A percentile compares a stretch with the other conserved stretches of the same genome.
These are phyloP conservation scores for Neurospora sp. DNA, from an alignment of 495 filamentous ascomycete species.

Conservation along the genomic window DNA sequence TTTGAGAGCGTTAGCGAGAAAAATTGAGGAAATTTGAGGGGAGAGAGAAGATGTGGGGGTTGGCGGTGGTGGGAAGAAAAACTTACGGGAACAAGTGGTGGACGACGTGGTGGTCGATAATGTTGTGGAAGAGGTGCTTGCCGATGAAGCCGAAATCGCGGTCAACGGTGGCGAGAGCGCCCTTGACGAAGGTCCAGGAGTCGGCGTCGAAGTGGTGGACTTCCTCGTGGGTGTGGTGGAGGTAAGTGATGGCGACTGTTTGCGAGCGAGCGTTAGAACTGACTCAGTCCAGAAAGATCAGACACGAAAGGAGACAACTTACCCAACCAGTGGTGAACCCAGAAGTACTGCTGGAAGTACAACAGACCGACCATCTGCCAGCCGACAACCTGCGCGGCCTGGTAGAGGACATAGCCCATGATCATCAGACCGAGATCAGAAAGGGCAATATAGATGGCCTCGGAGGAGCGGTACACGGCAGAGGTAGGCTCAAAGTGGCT, in stretches of 20 bases:
- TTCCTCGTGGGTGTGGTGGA: slow-evolving; percentile 79
- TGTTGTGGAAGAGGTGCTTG: slow-evolving; percentile 73
- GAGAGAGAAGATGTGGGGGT: no score
- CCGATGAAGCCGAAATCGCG: slow-evolving; percentile 83
- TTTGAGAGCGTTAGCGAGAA: neutral
- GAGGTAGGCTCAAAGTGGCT: slow-evolving; percentile 89
- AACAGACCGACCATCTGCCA: slow-evolving; percentile 76
- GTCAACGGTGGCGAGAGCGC: slow-evolving; percentile 78
- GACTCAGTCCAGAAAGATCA: no score
- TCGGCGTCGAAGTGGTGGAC: slow-evolving; percentile 69
- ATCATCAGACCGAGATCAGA: slow-evolving; percentile 72
- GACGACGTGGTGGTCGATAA: slow-evolving; percentile 85
- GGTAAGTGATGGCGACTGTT: slow-evolving; percentile 75
- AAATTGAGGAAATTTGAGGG: no score
- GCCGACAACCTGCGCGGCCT: slow-evolving; percentile 59
- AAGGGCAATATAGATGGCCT: slow-evolving; percentile 69
- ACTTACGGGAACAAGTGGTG: slow-evolving; percentile 62
- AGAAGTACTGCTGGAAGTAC: slow-evolving; percentile 88
- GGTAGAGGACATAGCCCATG: slow-evolving; percentile 39
- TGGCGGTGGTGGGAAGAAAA: no score
- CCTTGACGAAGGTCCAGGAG: slow-evolving; percentile 76
- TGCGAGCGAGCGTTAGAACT: no score
- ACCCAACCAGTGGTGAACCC: slow-evolving; percentile 97
- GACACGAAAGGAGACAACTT: slow-evolving; percentile 22
- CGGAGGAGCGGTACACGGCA: slow-evolving; percentile 85